These are phyloP conservation scores for Schoenoplectus triqueter DNA, from an alignment of 202 grass and related monocot species.

Conservation along the genomic window DNA sequence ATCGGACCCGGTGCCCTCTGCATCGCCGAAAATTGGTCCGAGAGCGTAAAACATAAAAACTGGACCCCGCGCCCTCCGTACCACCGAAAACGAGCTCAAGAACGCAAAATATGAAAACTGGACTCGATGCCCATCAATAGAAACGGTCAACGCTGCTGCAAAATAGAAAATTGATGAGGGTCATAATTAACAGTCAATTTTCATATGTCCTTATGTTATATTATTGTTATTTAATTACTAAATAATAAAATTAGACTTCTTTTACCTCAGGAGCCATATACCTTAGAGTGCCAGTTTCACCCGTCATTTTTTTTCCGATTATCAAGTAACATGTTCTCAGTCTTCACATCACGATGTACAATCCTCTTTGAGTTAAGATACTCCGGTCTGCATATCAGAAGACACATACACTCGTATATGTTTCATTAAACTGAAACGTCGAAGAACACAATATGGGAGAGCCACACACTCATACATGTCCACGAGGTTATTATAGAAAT, in stretches of 20 bases:
- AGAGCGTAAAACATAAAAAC: too few species aligned
- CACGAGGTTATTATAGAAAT: neutral
- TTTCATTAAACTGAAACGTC: neutral
- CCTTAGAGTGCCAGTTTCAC: constrained; percentile 79
- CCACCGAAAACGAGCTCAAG: too few species aligned
- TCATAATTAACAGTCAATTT: neutral
- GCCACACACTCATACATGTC: neutral
- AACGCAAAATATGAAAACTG: too few species aligned
- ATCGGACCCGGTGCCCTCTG: too few species aligned
- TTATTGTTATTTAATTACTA: neutral
- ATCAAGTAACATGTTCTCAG: constrained; percentile 94
- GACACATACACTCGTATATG: constrained; percentile 13
- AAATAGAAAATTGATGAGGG: neutral
- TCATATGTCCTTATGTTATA: neutral
- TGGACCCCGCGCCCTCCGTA: too few species aligned
- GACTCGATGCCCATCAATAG: neutral
- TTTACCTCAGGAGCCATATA: constrained; percentile 92
- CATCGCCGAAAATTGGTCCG: too few species aligned
- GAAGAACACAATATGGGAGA: neutral
- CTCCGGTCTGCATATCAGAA: constrained; percentile 50
- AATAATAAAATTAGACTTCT: neutral
- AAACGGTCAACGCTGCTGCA: neutral
- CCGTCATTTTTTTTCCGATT: constrained; percentile 58
- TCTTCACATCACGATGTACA: constrained; percentile 86
- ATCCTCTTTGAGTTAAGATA: constrained; percentile 80